Evolutionary conservation across 2,329 filamentous ascomycete species (phyloP).

Genomic region (Xylaria digitata): DNA sequence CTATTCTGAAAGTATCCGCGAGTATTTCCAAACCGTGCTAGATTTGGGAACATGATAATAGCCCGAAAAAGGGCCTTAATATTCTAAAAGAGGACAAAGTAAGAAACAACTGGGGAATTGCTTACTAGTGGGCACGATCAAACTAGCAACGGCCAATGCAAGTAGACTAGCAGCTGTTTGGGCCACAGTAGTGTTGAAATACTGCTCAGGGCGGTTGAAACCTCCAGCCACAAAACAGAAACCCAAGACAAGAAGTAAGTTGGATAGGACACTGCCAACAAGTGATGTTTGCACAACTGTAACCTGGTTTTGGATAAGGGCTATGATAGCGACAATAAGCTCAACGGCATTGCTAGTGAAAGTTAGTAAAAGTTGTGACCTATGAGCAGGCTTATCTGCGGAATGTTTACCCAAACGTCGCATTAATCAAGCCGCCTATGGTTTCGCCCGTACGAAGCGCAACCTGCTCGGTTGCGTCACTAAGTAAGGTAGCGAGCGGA

Average conservation of each 20-base stretch:
- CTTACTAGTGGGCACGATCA: constrained; percentile 83
- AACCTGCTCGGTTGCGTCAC: constrained; percentile 91
- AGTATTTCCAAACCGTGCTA: neutral
- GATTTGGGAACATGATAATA: neutral
- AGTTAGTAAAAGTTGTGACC: constrained; percentile 26
- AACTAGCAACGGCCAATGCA: constrained; percentile 79
- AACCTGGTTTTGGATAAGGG: constrained; percentile 77
- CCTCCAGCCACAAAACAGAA: constrained; percentile 94
- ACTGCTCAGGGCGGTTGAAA: constrained; percentile 80
- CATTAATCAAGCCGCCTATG: constrained; percentile 88
- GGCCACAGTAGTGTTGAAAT: constrained; percentile 91
- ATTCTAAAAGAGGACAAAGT: neutral
- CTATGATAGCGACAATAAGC: constrained; percentile 88
- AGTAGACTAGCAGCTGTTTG: constrained; percentile 88
- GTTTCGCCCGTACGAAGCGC: constrained; percentile 85
- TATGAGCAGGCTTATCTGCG: neutral
- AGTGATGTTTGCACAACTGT: constrained; percentile 92
- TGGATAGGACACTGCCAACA: constrained; percentile 91
- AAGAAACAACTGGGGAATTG: neutral
- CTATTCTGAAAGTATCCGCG: neutral
- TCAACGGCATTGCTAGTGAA: constrained; percentile 79
- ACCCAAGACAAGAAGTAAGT: constrained; percentile 86
- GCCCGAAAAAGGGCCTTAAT: neutral
- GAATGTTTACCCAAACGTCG: constrained; percentile 79
- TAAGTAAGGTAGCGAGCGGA: constrained; percentile 85